These are phyloP conservation scores for Ganoderma leucocontextum DNA, from an alignment of 1,284 basidiomycete species.

Conservation along the genomic window DNA sequence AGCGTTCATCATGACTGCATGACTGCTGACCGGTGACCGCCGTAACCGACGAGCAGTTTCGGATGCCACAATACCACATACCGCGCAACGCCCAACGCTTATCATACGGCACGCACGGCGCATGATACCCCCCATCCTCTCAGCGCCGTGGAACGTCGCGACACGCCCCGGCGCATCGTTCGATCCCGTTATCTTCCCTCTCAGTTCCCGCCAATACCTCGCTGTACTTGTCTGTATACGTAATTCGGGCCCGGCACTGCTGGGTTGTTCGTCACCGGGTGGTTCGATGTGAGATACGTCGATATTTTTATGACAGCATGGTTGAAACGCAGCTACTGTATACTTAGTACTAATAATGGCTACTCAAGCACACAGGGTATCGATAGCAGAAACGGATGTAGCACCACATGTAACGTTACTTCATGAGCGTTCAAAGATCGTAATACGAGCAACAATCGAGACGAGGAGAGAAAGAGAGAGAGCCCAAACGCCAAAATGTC, in stretches of 20 bases:
- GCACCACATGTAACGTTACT: constrained; percentile 33
- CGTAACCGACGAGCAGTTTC: neutral
- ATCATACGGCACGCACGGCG: neutral
- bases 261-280: neutral
- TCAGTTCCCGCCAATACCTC: neutral
- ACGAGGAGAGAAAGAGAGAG: constrained; percentile 4
- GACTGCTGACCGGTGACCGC: neutral
- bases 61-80: neutral
- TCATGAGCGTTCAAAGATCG: constrained; percentile 24
- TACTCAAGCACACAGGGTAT: constrained; percentile 36
- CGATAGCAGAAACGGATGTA: constrained; percentile 35
- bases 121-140: neutral
- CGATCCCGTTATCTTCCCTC: neutral
- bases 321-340: constrained; percentile 29
- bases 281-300: constrained; percentile 7
- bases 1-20: constrained; percentile 28
- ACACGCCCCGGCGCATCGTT: neutral
- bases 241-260: neutral
- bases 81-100: constrained; percentile 2
- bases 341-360: constrained; percentile 23
- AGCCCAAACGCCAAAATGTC: neutral
- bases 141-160: neutral
- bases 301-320: constrained; percentile 26
- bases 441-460: constrained; percentile 6
- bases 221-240: neutral